Percentiles rank a stretch among this genome's conserved stretches.
These are phyloP conservation scores for Polychaeton citri DNA, from an alignment of 2,329 filamentous ascomycete species.

Conservation along the genomic window DNA sequence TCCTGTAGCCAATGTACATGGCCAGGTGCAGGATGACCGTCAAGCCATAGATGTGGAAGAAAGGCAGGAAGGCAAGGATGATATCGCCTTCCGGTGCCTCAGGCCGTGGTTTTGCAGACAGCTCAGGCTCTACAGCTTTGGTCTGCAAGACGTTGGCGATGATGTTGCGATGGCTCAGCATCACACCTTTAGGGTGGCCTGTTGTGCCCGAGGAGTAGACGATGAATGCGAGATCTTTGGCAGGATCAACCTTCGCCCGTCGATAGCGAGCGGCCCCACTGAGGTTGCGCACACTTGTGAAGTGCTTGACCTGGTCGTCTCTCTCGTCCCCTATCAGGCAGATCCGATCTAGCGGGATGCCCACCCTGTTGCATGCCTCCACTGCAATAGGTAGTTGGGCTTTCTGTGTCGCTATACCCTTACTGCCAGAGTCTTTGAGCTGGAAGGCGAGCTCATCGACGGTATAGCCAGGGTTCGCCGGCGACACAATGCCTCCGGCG, in stretches of 20 bases:
- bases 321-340: slow-evolving; percentile 59
- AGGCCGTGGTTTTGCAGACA: slow-evolving; percentile 40
- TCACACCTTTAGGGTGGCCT: slow-evolving; percentile 81
- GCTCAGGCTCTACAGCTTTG: slow-evolving; percentile 19
- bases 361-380: slow-evolving; percentile 55
- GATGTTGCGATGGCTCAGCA: slow-evolving; percentile 72
- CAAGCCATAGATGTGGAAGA: slow-evolving; percentile 83
- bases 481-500: slow-evolving; percentile 71
- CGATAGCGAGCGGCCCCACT: slow-evolving; percentile 45
- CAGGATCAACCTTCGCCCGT: slow-evolving; percentile 49
- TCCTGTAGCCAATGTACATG: slow-evolving; percentile 50
- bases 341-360: slow-evolving; percentile 58
- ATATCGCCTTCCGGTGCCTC: slow-evolving; percentile 49
- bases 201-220: slow-evolving; percentile 88
- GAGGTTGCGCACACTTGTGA: slow-evolving; percentile 54
- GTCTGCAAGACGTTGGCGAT: slow-evolving; percentile 51
- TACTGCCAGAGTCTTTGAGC: slow-evolving; percentile 63
- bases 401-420: slow-evolving; percentile 61
- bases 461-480: slow-evolving; percentile 80
- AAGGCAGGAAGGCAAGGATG: slow-evolving; percentile 67
- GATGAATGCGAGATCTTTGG: slow-evolving; percentile 66
- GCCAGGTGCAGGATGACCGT: slow-evolving; percentile 58
- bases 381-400: slow-evolving; percentile 50
- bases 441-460: slow-evolving; percentile 73
- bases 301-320: slow-evolving; percentile 57